Percentiles rank a stretch among this genome's conserved stretches.
Evolutionary conservation across 2,329 filamentous ascomycete genomes (phyloP).

Genomic region (Drechslerella stenobrocha): DNA sequence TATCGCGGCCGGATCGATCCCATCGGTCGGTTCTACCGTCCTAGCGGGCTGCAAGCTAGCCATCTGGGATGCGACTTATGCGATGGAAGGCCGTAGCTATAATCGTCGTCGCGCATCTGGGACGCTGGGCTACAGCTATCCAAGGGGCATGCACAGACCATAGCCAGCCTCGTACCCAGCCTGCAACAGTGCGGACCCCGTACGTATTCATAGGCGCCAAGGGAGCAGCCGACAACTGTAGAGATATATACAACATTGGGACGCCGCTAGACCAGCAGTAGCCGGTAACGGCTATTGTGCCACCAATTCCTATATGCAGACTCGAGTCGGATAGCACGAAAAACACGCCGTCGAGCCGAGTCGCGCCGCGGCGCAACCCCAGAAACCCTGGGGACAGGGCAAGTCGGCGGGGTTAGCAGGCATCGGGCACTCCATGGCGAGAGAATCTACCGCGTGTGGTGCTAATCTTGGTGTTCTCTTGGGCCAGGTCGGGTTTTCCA

Average conservation of each 20-base stretch:
- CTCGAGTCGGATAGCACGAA: constrained; percentile 3
- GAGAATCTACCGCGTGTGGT: background rate
- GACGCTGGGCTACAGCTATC: background rate
- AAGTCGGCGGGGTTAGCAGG: background rate
- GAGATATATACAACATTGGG: too few species aligned
- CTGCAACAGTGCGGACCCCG: too few species aligned
- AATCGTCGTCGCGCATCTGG: background rate
- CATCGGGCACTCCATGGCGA: background rate
- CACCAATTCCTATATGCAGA: background rate
- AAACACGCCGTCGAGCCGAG: background rate
- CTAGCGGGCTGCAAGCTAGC: background rate
- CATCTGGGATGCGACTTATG: background rate
- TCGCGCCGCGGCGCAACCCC: background rate
- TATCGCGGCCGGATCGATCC: background rate
- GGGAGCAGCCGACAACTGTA: too few species aligned
- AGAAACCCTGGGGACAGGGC: background rate
- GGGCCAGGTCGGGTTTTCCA: background rate
- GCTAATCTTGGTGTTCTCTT: background rate
- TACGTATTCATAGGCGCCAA: too few species aligned
- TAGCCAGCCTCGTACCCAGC: too few species aligned
- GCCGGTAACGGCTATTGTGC: background rate
- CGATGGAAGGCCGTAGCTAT: background rate
- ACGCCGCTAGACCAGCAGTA: background rate
- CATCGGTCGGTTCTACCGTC: constrained; percentile 3
- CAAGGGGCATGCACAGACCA: background rate